Conservation (phyloP, 805 yeast genomes). For the Helenozyma rhizophorensis region DNA sequence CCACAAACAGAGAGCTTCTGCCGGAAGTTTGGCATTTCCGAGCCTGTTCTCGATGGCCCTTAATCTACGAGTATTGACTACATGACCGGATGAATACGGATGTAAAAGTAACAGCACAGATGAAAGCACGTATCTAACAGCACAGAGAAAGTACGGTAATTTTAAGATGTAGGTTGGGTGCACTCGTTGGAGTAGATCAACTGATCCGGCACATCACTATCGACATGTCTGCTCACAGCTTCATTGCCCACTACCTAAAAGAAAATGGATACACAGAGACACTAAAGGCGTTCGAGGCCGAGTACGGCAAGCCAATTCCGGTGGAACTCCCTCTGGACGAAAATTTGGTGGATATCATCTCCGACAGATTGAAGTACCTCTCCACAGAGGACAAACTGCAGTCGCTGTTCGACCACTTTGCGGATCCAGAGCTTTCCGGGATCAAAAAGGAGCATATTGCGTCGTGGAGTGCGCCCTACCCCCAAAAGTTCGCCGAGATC, state of each 20-base stretch:
- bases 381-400: conserved; percentile 9
- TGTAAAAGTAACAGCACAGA: too few species aligned
- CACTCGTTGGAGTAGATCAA: too few species aligned
- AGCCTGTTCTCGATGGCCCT: conserved; percentile 8
- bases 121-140: too few species aligned
- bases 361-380: conserved; percentile 11
- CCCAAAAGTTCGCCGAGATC: conserved; percentile 12
- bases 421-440: conserved; percentile 7
- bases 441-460: conserved; percentile 11
- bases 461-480: conserved; percentile 32
- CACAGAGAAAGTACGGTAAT: too few species aligned
- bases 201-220: too few species aligned
- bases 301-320: conserved; percentile 34
- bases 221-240: conserved; percentile 23
- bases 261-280: conserved; percentile 46
- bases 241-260: conserved; percentile 59
- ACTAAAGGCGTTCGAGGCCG: conserved; percentile 44
- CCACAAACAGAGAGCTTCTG: conserved; percentile 35
- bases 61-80: not conserved
- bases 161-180: too few species aligned
- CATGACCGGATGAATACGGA: too few species aligned
- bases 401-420: conserved; percentile 3
- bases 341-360: conserved; percentile 34
- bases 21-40: conserved; percentile 18
- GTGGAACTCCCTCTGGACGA: conserved; percentile 24